Evolutionary conservation across 768 basidiomycete genomes (phyloP), one percentile per base, ranked within the genome.

Genomic region (Hypholoma fasciculare): DNA sequence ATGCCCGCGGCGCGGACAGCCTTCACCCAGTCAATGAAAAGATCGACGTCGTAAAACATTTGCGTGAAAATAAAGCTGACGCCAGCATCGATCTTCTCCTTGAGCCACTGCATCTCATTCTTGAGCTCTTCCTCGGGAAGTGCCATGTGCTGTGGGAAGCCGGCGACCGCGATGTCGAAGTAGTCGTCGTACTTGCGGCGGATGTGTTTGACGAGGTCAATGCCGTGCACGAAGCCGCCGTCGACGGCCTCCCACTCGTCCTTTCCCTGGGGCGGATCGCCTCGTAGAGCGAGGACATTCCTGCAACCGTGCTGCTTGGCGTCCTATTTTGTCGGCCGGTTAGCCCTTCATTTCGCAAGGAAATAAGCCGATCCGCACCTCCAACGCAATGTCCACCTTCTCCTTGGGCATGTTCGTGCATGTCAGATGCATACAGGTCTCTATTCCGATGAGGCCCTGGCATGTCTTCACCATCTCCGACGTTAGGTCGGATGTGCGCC

Each of bases 391-490:
- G 74, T 97, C 95, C 19, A 99, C 90, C 70, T 98, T 98, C 71
- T 92, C 89, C 68, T 82, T 81, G n/a, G 94, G 94, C 94, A 99
- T 97, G 75, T 96, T 97, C 50, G 97, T 98, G 70, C 97, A 98
- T 46, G 96, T 98, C 64, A 99, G 74, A 74, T 99, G 97, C 94
- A 99, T 94, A 76, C 95, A 98, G 27, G 95, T 96, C 75, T 98
- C 95, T 20, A 98, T 81, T 0, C 96, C 97, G 72, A 98, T 92
- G 39, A 92, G 74, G 48, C 90, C 82, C 74, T 98, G 95, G 70
- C 95, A 96, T 42, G 91, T 93, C 75, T 94, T 94, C 60, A 97
- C 93, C 78, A 98, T 86, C 66, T 95, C 92, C 4, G 92, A 87
- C 11, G 96, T 96, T 57, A 98, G 75, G 67, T 97, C 96, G 43